Evolutionary conservation across 768 basidiomycete genomes (phyloP).

Genomic region (Russula foetens): DNA sequence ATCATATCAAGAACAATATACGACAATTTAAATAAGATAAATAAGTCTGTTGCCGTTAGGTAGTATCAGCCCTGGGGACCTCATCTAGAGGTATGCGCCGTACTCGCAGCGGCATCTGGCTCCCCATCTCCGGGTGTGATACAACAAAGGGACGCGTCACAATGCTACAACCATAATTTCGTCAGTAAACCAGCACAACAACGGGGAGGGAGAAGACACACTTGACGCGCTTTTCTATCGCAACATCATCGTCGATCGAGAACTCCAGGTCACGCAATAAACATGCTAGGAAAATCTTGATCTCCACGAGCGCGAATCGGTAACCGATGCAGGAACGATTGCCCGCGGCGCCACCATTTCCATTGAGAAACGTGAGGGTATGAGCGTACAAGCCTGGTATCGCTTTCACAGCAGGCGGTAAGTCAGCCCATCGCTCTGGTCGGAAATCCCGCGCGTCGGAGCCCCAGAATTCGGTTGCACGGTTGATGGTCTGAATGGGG

Average conservation of each 20-base stretch:
- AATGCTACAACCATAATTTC: conserved; percentile 32
- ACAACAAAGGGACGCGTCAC: conserved; percentile 52
- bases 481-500: conserved; percentile 54
- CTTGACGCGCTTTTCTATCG: conserved; percentile 59
- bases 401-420: conserved; percentile 29
- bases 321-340: conserved; percentile 52
- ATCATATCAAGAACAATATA: too few species aligned
- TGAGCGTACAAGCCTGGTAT: conserved; percentile 48
- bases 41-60: not conserved
- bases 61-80: not conserved
- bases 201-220: conserved; percentile 30
- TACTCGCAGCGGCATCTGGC: conserved; percentile 53
- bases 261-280: conserved; percentile 51
- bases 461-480: conserved; percentile 49
- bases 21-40: not conserved
- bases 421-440: conserved; percentile 46
- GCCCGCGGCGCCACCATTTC: conserved; percentile 39
- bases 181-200: conserved; percentile 16
- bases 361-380: conserved; percentile 48
- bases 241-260: conserved; percentile 39
- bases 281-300: conserved; percentile 54
- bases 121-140: conserved; percentile 43
- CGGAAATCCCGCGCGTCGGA: conserved; percentile 55
- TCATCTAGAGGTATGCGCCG: conserved; percentile 25
- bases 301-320: conserved; percentile 52